Conservation (phyloP, 768 basidiomycete genomes). For the Crepidotus variabilis region DNA sequence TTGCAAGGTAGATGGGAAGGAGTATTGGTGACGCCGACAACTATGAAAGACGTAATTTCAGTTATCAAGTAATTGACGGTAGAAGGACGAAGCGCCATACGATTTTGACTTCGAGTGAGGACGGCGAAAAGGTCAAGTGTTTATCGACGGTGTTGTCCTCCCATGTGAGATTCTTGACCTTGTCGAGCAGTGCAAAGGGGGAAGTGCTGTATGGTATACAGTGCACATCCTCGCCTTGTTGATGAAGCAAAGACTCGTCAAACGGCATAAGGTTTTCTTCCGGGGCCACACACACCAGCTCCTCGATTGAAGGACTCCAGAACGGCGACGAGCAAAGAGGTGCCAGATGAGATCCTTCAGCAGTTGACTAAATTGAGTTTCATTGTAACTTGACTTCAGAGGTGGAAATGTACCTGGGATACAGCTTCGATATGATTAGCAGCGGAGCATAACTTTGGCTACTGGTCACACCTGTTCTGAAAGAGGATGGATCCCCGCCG, state of each 20-base stretch:
- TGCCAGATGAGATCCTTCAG: constrained; percentile 38
- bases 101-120: constrained; percentile 39
- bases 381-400: neutral
- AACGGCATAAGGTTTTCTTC: constrained; percentile 38
- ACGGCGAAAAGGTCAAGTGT: constrained; percentile 37
- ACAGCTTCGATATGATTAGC: constrained; percentile 27
- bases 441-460: neutral
- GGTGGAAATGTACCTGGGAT: constrained; percentile 40
- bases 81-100: constrained; percentile 27
- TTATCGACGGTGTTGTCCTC: constrained; percentile 32
- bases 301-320: constrained; percentile 4
- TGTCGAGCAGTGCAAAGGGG: constrained; percentile 47
- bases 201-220: constrained; percentile 56
- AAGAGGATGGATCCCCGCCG: constrained; percentile 1
- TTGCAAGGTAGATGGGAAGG: constrained; percentile 59
- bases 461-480: neutral
- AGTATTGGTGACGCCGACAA: constrained; percentile 60
- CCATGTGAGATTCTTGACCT: constrained; percentile 29
- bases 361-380: neutral
- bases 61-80: constrained; percentile 3
- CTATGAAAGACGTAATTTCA: constrained; percentile 23
- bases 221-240: constrained; percentile 44
- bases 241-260: constrained; percentile 39
- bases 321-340: constrained; percentile 38
- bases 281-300: neutral